phyloP scores from a whole-genome alignment of 495 filamentous ascomycete genomes.

The Lasiosphaeria ovina region DNA sequence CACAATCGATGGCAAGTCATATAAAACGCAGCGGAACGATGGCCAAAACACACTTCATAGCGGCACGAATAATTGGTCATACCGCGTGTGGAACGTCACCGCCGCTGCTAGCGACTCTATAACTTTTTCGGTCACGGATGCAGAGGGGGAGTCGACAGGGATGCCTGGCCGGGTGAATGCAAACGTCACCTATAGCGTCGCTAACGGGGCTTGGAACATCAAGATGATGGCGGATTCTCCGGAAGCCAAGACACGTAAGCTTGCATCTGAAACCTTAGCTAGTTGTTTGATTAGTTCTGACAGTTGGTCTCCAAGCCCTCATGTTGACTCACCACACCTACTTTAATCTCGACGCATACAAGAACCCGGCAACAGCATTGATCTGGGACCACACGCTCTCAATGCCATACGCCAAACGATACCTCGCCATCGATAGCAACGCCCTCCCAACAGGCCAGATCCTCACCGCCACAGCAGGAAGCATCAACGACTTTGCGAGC shows the following conservation, averaged over 20 bases:
- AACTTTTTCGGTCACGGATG: slow-evolving; percentile 70
- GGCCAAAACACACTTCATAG: slow-evolving; percentile 54
- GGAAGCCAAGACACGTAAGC: slow-evolving; percentile 43
- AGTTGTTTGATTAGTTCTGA: slow-evolving; percentile 28
- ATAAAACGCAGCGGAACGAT: slow-evolving; percentile 45
- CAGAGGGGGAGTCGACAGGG: slow-evolving; percentile 54
- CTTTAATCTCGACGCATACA: slow-evolving; percentile 78
- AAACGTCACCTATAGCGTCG: slow-evolving; percentile 64
- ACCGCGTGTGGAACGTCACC: slow-evolving; percentile 43
- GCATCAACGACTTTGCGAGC: slow-evolving; percentile 66
- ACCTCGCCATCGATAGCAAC: slow-evolving; percentile 61
- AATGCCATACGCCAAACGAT: slow-evolving; percentile 64
- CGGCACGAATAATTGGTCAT: slow-evolving; percentile 54
- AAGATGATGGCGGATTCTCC: slow-evolving; percentile 42
- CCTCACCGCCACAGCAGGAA: slow-evolving; percentile 46
- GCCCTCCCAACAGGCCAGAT: slow-evolving; percentile 68
- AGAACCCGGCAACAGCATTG: slow-evolving; percentile 47
- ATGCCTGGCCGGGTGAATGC: slow-evolving; percentile 71
- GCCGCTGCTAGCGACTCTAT: slow-evolving; percentile 61
- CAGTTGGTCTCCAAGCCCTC: slow-evolving; percentile 38
- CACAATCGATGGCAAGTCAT: slow-evolving; percentile 46
- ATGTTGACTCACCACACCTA: slow-evolving; percentile 76
- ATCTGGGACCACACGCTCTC: slow-evolving; percentile 67
- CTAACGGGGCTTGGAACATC: slow-evolving; percentile 42
- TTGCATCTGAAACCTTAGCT: not conserved